phyloP scores from a whole-genome alignment of 768 basidiomycete species.

The Hygrophoropsis aurantiaca region DNA sequence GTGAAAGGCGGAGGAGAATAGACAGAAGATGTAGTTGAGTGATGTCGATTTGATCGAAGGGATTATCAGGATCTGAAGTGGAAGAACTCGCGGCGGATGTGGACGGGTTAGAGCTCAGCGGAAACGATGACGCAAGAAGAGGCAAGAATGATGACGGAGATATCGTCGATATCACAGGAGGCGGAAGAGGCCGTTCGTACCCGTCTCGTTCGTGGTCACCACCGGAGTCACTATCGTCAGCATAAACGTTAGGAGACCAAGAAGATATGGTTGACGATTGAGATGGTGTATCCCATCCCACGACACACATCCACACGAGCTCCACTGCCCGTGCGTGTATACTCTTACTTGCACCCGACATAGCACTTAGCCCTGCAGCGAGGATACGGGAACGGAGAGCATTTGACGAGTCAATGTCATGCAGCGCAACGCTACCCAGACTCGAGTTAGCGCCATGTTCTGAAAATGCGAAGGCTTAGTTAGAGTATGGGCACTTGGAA shows the following conservation, averaged over 20 bases:
- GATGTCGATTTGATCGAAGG: too few species aligned
- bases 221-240: conserved; percentile 28
- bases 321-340: conserved; percentile 70
- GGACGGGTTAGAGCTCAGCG: conserved; percentile 41
- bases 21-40: conserved; percentile 65
- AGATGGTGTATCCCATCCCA: conserved; percentile 52
- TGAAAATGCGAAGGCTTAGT: too few species aligned
- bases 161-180: conserved; percentile 14
- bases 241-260: conserved; percentile 1
- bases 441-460: too few species aligned
- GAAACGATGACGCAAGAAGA: conserved; percentile 42
- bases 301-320: conserved; percentile 71
- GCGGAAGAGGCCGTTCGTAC: conserved; percentile 40
- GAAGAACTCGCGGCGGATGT: conserved; percentile 39
- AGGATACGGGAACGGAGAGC: conserved; percentile 61
- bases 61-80: too few species aligned
- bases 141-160: conserved; percentile 47
- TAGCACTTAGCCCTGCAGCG: conserved; percentile 64
- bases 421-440: too few species aligned
- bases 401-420: too few species aligned
- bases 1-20: conserved; percentile 60
- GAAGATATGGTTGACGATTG: conserved; percentile 19
- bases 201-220: conserved; percentile 33
- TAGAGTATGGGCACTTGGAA: conserved; percentile 25
- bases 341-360: conserved; percentile 58